Evolutionary conservation across 148 eudicot genomes (phyloP).

Genomic region (Pouteria glomerata): DNA sequence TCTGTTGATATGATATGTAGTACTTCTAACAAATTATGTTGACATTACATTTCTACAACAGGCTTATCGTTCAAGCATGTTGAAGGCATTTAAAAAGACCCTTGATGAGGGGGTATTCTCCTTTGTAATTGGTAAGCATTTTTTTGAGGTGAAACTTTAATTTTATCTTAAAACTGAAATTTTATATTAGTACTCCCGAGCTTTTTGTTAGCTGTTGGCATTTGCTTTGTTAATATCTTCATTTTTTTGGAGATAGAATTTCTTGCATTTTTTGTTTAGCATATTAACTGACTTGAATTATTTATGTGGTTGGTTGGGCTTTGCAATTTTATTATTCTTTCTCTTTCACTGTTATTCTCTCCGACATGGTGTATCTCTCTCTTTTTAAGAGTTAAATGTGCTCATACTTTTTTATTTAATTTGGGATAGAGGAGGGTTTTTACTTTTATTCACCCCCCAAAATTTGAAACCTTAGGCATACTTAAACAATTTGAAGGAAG

Average conservation of each 20-base stretch:
- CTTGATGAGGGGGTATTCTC: slow-evolving; percentile 93
- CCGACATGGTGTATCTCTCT: neutral
- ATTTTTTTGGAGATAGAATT: slow-evolving; percentile 3
- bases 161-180: slow-evolving; percentile 4
- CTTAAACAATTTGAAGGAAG: neutral
- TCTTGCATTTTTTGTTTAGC: slow-evolving; percentile 3
- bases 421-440: slow-evolving; percentile 2
- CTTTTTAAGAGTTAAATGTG: neutral
- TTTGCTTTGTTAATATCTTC: slow-evolving; percentile 1
- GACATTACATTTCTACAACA: slow-evolving; percentile 31
- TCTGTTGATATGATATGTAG: neutral
- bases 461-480: slow-evolving; percentile 6
- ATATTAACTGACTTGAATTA: neutral
- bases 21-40: slow-evolving; percentile 2
- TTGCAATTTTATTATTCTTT: neutral
- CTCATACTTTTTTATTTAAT: slow-evolving; percentile 11
- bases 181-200: slow-evolving; percentile 1
- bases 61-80: slow-evolving; percentile 98
- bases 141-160: slow-evolving; percentile 12
- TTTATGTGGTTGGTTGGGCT: slow-evolving; percentile 12
- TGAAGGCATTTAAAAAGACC: slow-evolving; percentile 97
- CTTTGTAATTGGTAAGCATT: slow-evolving; percentile 87
- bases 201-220: slow-evolving; percentile 11
- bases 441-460: neutral
- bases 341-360: neutral